These are phyloP conservation scores for Basidioascus undulatus DNA, from an alignment of 768 basidiomycete species.

Conservation along the genomic window DNA sequence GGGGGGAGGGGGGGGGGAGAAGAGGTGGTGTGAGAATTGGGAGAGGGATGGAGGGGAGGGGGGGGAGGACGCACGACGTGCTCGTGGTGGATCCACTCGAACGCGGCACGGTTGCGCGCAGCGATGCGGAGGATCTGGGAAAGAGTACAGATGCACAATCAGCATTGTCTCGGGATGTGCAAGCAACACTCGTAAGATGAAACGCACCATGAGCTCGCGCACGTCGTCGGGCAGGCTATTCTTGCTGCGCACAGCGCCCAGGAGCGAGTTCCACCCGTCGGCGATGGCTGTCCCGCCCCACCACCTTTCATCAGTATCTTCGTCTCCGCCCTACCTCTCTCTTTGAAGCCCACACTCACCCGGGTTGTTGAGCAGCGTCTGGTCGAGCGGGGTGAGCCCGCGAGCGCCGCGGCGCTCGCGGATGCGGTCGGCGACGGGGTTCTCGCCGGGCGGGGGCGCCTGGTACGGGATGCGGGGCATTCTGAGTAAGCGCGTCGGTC, in stretches of 20 bases:
- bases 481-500: too few relatives aligned
- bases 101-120: conserved; percentile 15
- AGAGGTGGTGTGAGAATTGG: too few relatives aligned
- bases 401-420: conserved; percentile 14
- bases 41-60: too few relatives aligned
- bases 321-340: too few relatives aligned
- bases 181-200: neutral
- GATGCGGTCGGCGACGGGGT: conserved; percentile 14
- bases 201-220: conserved; percentile 16
- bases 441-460: conserved; percentile 1
- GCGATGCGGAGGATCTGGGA: conserved; percentile 17
- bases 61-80: too few relatives aligned
- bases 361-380: conserved; percentile 15
- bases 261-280: conserved; percentile 16
- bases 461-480: conserved; percentile 16
- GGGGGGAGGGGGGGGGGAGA: too few relatives aligned
- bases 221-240: conserved; percentile 16
- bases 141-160: neutral
- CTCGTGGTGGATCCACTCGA: conserved; percentile 18
- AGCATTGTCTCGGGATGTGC: neutral
- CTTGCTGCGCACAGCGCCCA: conserved; percentile 15
- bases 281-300: too few relatives aligned
- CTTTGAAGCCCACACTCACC: too few relatives aligned
- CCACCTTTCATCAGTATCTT: too few relatives aligned
- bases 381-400: conserved; percentile 17